Conservation (phyloP, 345 rosid genomes). For the Eucalyptus cloeziana region DNA sequence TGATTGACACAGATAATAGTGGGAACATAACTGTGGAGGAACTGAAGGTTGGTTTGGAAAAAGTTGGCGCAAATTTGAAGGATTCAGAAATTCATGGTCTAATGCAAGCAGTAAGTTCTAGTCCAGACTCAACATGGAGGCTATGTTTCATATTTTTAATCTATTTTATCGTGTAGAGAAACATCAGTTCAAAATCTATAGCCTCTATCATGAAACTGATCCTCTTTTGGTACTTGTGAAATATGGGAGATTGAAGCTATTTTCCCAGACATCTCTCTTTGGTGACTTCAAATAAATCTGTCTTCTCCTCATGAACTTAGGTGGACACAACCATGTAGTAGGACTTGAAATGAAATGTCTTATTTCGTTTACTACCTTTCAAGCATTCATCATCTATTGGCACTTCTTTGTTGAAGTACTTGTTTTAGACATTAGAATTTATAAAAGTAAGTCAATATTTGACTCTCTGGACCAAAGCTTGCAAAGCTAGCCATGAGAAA, state of each 20-base stretch:
- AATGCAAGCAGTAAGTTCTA: constrained; percentile 75
- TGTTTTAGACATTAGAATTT: neutral
- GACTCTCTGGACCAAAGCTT: neutral
- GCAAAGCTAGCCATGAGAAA: neutral
- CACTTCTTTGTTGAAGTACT: neutral
- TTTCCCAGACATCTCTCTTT: neutral
- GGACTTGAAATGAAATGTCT: neutral
- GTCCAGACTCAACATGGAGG: neutral
- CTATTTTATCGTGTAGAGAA: neutral
- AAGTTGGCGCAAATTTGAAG: constrained; percentile 66
- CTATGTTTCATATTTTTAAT: neutral
- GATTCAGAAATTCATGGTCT: constrained; percentile 58
- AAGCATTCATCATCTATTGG: neutral
- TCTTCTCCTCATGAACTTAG: neutral
- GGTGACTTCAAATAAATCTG: neutral
- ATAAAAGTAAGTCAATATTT: neutral
- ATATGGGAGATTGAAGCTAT: neutral
- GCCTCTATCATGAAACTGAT: neutral
- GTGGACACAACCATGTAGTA: neutral
- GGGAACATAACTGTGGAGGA: constrained; percentile 89
- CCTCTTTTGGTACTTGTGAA: neutral
- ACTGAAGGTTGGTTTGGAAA: constrained; percentile 67
- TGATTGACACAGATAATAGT: constrained; percentile 83
- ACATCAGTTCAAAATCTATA: neutral
- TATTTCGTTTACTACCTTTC: neutral